Base-by-base conservation (phyloP, 2,329 filamentous ascomycete genomes). In the Talaromyces amestolkiae region DNA sequence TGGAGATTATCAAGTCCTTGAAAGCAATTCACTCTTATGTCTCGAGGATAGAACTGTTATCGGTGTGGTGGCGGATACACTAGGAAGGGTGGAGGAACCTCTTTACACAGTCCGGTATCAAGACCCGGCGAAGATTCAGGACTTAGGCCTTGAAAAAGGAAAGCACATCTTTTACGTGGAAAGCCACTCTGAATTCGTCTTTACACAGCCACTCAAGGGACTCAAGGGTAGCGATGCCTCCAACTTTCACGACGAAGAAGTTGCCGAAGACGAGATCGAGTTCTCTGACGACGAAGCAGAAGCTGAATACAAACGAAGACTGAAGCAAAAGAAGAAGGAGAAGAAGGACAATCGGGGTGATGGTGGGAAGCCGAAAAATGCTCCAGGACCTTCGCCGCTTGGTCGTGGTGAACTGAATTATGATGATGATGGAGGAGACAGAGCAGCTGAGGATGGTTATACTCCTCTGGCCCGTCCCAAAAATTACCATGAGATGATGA, bases 211-310 rank as follows among this genome's bases (percentile, higher is more conserved):
- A 7, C 81, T 98, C 65, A 91, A 90, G 77, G 85, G 84, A 61
- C 76, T 90, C 72, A 98, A 96, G 79, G 92, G 93, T 66, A 95
- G 92, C 10, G 95, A 99, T 77, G 94, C 95, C 9, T 96, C 92
- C 61, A 98, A 98, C 75, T 85, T 97, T 63, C 91, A 97, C 77
- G 95, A 98, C 70, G 95, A 99, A 76, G 94, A 98, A 79, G 85
- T 93, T 8, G 88, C 81, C 17, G 89, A 91, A 37, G 91, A 96
- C 43, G 94, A 98, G 75, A 86, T 92, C 71, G 95, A 98, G 74
- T 98, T 98, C 76, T 97, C 94, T 0, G 95, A 99, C 70, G 95
- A 99, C 72, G 95, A 99, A 78, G 91, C 91, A 70, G 95, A 99
- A 78, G 90, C 90, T 8, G 91, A 93, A 71, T 87, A 92, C 75